phyloP scores from a whole-genome alignment of 192 early-diverging fungal genomes.

The Gryganskiella cystojenkinii region DNA sequence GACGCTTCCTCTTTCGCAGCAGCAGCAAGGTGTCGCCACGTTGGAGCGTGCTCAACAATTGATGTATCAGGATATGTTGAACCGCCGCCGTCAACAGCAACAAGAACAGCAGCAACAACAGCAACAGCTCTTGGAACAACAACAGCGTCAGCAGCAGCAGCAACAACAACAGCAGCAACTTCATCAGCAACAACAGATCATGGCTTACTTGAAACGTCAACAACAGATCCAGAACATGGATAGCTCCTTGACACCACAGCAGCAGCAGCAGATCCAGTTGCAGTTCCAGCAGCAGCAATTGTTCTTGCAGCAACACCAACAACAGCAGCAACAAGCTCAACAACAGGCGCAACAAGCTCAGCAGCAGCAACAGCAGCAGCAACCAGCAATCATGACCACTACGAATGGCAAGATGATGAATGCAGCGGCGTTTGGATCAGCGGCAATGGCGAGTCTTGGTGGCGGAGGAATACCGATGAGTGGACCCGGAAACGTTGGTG shows the following conservation, averaged over 20 bases:
- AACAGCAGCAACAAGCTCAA: slow-evolving; percentile 19
- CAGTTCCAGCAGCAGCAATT: slow-evolving; percentile 25
- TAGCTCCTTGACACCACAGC: slow-evolving; percentile 37
- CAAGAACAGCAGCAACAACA: slow-evolving; percentile 20
- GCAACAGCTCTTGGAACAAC: slow-evolving; percentile 19
- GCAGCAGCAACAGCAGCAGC: slow-evolving; percentile 23
- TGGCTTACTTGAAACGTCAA: slow-evolving; percentile 50
- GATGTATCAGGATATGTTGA: slow-evolving; percentile 52
- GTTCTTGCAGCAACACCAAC: slow-evolving; percentile 23
- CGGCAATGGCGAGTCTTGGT: slow-evolving; percentile 21
- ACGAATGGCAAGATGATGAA: slow-evolving; percentile 55
- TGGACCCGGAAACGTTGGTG: slow-evolving; percentile 8
- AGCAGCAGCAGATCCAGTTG: slow-evolving; percentile 43
- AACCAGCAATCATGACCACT: slow-evolving; percentile 48
- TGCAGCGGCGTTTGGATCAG: slow-evolving; percentile 26
- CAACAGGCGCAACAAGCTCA: too few species aligned
- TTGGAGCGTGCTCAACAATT: slow-evolving; percentile 46
- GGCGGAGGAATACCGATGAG: slow-evolving; percentile 11
- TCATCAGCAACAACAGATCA: slow-evolving; percentile 50
- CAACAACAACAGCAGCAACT: slow-evolving; percentile 41
- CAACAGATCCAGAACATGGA: slow-evolving; percentile 53
- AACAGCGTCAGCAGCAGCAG: slow-evolving; percentile 23
- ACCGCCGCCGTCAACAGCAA: slow-evolving; percentile 48
- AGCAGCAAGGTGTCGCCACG: slow-evolving; percentile 50
- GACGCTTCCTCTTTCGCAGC: slow-evolving; percentile 41